A percentile compares a stretch with the other conserved stretches of the same genome.
phyloP scores from a whole-genome alignment of 441 rosid genomes.

The Viola pubescens region DNA sequence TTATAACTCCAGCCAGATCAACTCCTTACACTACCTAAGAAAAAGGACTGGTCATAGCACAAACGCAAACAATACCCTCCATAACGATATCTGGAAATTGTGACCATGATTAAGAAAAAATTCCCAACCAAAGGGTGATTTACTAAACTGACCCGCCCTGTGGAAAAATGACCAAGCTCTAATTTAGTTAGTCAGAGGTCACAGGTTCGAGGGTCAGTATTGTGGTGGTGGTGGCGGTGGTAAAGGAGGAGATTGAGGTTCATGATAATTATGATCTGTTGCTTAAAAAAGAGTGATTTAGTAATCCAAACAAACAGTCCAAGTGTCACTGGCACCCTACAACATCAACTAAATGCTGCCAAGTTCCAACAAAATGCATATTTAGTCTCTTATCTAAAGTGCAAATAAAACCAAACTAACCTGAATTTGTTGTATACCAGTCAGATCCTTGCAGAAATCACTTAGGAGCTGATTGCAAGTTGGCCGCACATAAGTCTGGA shows the following conservation, averaged over 20 bases:
- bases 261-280: no score
- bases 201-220: no score
- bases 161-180: no score
- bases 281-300: no score
- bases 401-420: conserved; percentile 18
- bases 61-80: neutral
- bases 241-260: no score
- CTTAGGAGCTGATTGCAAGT: conserved; percentile 51
- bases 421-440: conserved; percentile 68
- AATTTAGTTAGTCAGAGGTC: no score
- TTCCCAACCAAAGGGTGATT: no score
- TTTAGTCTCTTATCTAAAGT: neutral
- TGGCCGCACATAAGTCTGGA: conserved; percentile 66
- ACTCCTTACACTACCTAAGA: neutral
- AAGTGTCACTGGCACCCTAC: neutral
- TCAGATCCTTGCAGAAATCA: conserved; percentile 67
- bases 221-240: no score
- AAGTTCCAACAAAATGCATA: neutral
- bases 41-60: neutral
- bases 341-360: neutral
- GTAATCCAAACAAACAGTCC: no score
- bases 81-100: no score
- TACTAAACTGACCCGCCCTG: no score
- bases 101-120: no score
- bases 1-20: neutral